Conservation (phyloP, 2,329 filamentous ascomycete genomes). For the Ceratocystis ficicola region DNA sequence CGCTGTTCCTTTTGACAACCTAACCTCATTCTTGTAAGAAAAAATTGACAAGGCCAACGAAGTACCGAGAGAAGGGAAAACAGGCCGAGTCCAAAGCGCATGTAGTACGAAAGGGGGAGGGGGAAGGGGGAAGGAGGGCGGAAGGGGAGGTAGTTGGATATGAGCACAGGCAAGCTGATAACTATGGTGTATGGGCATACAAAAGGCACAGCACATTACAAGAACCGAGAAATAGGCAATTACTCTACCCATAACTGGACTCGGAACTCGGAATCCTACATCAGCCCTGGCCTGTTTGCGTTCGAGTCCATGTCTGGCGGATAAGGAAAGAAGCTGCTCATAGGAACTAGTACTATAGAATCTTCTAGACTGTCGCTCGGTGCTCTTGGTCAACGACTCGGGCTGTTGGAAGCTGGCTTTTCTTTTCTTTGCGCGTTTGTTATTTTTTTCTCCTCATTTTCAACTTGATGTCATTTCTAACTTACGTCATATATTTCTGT, state of each 20-base stretch:
- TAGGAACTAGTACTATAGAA: neutral
- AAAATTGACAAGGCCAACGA: neutral
- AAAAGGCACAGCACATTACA: neutral
- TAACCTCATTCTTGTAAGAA: slow-evolving; percentile 6
- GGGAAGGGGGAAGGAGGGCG: neutral
- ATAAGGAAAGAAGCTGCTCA: neutral
- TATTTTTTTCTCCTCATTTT: too few species aligned
- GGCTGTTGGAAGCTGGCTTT: neutral
- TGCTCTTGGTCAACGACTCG: neutral
- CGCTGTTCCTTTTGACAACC: slow-evolving; percentile 8
- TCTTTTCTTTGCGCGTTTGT: too few species aligned
- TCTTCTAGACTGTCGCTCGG: neutral
- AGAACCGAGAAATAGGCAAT: neutral
- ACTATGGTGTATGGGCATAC: too few species aligned
- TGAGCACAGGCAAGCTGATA: too few species aligned
- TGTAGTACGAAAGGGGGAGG: neutral
- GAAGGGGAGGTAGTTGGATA: too few species aligned
- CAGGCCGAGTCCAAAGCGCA: neutral
- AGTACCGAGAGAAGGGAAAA: neutral
- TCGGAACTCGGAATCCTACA: slow-evolving; percentile 1
- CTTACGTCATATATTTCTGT: too few species aligned
- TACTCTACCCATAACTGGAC: neutral
- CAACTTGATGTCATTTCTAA: too few species aligned
- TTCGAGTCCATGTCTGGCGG: neutral
- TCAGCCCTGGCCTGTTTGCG: neutral